Evolutionary conservation across 2,329 filamentous ascomycete species (phyloP), one percentile per base, ranked within the genome.

Genomic region (Pseudocercospora macadamiae): DNA sequence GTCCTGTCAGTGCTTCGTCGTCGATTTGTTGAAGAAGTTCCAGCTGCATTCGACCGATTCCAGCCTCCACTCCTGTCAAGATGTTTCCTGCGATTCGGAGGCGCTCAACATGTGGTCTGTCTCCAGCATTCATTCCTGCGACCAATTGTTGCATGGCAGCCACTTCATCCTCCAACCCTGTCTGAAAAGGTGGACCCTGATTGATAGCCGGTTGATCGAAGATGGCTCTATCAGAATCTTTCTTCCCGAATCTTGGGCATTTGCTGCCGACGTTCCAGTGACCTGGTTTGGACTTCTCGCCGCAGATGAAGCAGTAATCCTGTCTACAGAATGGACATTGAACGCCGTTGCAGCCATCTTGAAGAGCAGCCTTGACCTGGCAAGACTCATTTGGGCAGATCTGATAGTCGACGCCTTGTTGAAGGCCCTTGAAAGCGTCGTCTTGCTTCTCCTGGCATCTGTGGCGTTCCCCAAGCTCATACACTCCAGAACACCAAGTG

Each of bases 241-340:
- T 42, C 18, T 9, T 42, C 8, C 37, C 37, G 16, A 42, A 42
- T 19, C 37, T 21, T 2, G 54, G 54, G 21, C 42, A 56, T 9
- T 28, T 12, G 3, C 16, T 56, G 4, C 54, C 54, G 8, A 37
- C 7, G 10, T 37, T 14, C 54, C 54, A 56, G 10, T 56, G 54
- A 5, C 8, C n/a, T 4, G 16, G 42, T 16, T 16, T 2, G 16
- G 34, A 30, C n/a, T 56, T 25, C n/a, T 36, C 4, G 8, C 44
- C 54, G 30, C 54, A 56, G 19, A 56, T 49, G 32, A 56, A 56
- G 32, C 54, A 56, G 44, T 49, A 56, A 9, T 19, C 14, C 3
- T 42, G 49, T 2, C n/a, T 9, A 21, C 54, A 56, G 14, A 37
- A 26, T 6, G 8, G 12, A 32, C 54, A 56, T 4, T 19, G 9